Conservation (phyloP, 495 filamentous ascomycete genomes). For the Evansstolkia leycettana region DNA sequence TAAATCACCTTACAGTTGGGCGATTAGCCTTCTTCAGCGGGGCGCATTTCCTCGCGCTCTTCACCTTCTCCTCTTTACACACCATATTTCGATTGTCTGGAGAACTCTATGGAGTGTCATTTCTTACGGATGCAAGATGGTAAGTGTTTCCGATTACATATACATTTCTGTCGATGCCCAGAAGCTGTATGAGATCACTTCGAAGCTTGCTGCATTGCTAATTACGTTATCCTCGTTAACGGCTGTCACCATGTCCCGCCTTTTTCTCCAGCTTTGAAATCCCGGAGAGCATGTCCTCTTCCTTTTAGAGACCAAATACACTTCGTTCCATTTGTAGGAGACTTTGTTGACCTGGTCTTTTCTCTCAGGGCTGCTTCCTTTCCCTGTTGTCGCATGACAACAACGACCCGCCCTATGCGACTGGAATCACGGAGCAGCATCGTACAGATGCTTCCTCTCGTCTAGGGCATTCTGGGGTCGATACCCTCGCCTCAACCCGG, state of each 20-base stretch:
- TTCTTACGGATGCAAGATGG: constrained; percentile 15
- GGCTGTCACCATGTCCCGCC: too few species aligned
- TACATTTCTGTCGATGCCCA: too few species aligned
- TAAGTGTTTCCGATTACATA: constrained; percentile 5
- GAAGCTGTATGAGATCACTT: too few species aligned
- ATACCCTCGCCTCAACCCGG: constrained; percentile 3
- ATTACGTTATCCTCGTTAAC: too few species aligned
- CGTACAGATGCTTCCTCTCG: constrained; percentile 5
- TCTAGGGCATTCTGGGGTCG: constrained; percentile 3
- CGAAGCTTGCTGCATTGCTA: too few species aligned
- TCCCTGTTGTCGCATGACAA: constrained; percentile 25
- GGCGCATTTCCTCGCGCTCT: constrained; percentile 1
- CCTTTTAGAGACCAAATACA: background rate
- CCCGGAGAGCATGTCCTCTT: background rate
- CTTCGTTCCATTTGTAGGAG: too few species aligned
- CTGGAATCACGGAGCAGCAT: constrained; percentile 9
- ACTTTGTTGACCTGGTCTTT: too few species aligned
- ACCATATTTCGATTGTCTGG: constrained; percentile 11
- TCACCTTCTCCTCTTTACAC: constrained; percentile 1
- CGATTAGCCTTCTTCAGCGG: too few species aligned
- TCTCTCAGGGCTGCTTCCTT: constrained; percentile 26
- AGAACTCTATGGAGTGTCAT: constrained; percentile 1
- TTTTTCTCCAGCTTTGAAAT: background rate
- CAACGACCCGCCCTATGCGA: constrained; percentile 8
- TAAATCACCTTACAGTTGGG: too few species aligned